phyloP scores from a whole-genome alignment of 2,329 filamentous ascomycete genomes.

The Penicillium sp. region DNA sequence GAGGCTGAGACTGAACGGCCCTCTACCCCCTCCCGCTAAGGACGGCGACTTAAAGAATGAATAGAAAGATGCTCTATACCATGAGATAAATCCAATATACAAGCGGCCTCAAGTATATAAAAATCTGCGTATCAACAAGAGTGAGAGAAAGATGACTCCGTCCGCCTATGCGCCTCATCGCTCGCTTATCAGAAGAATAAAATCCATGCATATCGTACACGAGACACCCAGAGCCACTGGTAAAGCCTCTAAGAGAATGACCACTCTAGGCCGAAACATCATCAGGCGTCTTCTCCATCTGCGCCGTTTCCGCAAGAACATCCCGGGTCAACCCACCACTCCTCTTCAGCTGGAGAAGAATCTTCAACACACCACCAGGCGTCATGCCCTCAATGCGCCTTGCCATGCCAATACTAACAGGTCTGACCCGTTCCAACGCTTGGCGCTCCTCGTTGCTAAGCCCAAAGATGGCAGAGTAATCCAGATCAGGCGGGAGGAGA shows the following conservation, averaged over 20 bases:
- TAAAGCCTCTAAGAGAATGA: not conserved
- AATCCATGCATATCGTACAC: not conserved
- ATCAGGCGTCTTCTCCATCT: conserved; percentile 23
- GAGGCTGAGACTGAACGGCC: not conserved
- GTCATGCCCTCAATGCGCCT: conserved; percentile 78
- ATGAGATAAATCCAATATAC: not conserved
- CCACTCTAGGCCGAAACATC: conserved; percentile 10
- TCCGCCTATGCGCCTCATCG: not conserved
- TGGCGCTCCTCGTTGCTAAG: conserved; percentile 80
- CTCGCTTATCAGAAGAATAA: not conserved
- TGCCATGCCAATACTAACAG: conserved; percentile 88
- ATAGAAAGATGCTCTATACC: not conserved
- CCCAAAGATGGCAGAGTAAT: conserved; percentile 75
- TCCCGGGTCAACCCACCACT: not conserved
- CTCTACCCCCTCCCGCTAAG: not conserved
- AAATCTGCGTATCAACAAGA: not conserved
- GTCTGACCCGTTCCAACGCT: conserved; percentile 70
- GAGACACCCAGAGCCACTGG: no score
- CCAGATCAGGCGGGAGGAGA: conserved; percentile 71
- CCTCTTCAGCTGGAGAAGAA: conserved; percentile 48
- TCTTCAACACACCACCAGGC: conserved; percentile 49
- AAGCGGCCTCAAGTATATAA: not conserved
- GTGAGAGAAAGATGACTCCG: not conserved
- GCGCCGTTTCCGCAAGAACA: conserved; percentile 6
- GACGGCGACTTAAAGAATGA: not conserved